These are phyloP conservation scores for Senna siamea DNA, from an alignment of 306 rosid species.

Conservation along the genomic window DNA sequence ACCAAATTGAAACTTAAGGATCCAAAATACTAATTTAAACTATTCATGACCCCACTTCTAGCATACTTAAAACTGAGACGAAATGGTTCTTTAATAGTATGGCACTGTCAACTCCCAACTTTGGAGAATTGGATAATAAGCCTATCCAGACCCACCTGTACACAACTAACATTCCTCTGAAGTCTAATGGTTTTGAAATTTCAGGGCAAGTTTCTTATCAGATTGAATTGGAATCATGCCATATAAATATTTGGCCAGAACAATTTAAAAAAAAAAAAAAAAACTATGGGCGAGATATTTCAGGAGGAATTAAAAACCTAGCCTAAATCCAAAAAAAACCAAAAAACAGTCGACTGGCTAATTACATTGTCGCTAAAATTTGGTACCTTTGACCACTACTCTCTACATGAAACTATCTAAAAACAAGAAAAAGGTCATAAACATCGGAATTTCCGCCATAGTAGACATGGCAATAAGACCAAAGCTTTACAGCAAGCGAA, in stretches of 20 bases:
- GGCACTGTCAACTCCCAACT: no score
- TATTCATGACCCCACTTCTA: no score
- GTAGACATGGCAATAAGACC: slow-evolving; percentile 40
- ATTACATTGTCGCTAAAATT: slow-evolving; percentile 45
- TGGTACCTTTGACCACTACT: slow-evolving; percentile 39
- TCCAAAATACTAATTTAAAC: no score
- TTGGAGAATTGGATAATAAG: no score
- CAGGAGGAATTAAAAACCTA: slow-evolving; percentile 14
- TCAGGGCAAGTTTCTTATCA: neutral
- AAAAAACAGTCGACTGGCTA: slow-evolving; percentile 36
- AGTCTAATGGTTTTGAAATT: neutral
- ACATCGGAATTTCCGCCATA: slow-evolving; percentile 43
- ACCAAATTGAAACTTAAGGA: no score
- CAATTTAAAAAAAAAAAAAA: no score
- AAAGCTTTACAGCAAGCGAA: slow-evolving; percentile 47
- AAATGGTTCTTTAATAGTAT: no score
- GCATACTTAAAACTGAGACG: no score
- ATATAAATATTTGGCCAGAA: neutral
- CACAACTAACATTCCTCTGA: no score
- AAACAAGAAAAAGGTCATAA: slow-evolving; percentile 43
- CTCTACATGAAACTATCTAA: slow-evolving; percentile 38
- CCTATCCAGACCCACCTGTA: no score
- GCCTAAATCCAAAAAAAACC: slow-evolving; percentile 23
- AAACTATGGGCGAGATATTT: neutral
- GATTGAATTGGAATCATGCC: neutral